Evolutionary conservation across 2,329 filamentous ascomycete species (phyloP).

Genomic region (Colletotrichum destructivum): DNA sequence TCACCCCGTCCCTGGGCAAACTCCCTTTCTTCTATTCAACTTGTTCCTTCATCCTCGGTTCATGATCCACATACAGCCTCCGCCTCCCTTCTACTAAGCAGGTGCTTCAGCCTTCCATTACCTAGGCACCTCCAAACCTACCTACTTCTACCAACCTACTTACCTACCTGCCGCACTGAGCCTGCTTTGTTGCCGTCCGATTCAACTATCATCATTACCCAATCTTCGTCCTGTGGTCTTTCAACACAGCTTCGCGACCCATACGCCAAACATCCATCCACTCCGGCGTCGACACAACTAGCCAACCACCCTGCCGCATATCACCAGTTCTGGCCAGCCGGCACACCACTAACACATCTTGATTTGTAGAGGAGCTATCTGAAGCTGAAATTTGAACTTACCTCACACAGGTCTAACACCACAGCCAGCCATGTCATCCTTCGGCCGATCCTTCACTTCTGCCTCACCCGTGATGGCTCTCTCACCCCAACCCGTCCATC

Average conservation of each 20-base stretch:
- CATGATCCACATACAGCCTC: conserved; percentile 8
- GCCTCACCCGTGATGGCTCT: conserved; percentile 63
- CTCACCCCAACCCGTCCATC: conserved; percentile 53
- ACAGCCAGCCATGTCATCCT: conserved; percentile 58
- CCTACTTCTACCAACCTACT: neutral
- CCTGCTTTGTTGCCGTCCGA: neutral
- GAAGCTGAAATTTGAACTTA: conserved; percentile 48
- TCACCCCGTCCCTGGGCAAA: conserved; percentile 18
- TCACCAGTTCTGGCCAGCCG: neutral
- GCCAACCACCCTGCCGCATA: neutral
- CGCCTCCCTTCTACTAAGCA: neutral
- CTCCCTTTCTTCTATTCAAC: neutral
- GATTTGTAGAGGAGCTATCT: conserved; percentile 39
- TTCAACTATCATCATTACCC: neutral
- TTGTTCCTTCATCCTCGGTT: conserved; percentile 9
- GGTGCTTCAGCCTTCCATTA: neutral
- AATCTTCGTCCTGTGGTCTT: neutral
- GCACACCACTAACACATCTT: conserved; percentile 29
- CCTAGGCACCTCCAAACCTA: neutral
- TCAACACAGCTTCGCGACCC: neutral
- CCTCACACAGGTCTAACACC: conserved; percentile 48
- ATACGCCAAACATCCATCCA: neutral
- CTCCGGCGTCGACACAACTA: neutral
- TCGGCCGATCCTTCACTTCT: conserved; percentile 57
- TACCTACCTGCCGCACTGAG: neutral